Percentiles rank a stretch among this genome's conserved stretches.
Conservation (phyloP, 495 filamentous ascomycete genomes). For the Ramalina intermedia region DNA sequence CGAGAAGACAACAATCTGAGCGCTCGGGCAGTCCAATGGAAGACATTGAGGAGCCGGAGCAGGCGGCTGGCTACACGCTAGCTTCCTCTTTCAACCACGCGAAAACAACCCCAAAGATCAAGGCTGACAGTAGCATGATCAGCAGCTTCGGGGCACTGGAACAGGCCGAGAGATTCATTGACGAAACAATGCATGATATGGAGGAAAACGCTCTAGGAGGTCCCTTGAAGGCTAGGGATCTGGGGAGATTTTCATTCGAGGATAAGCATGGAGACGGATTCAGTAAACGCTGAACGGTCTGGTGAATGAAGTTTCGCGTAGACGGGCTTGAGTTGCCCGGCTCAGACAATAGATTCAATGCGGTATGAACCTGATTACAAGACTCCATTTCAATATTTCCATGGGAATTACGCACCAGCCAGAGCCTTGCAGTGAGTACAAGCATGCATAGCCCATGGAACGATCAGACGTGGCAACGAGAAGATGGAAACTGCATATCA, state of each 20-base stretch:
- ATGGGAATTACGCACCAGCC: too few species aligned
- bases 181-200: slow-evolving; percentile 2
- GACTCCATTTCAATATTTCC: too few species aligned
- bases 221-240: neutral
- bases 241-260: slow-evolving; percentile 9
- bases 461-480: too few species aligned
- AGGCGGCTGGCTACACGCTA: slow-evolving; percentile 39
- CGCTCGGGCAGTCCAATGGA: slow-evolving; percentile 18
- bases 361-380: too few species aligned
- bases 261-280: neutral
- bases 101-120: slow-evolving; percentile 35
- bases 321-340: too few species aligned
- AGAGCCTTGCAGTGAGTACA: too few species aligned
- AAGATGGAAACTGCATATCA: too few species aligned
- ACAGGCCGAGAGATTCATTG: slow-evolving; percentile 17
- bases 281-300: neutral
- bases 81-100: slow-evolving; percentile 39
- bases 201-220: neutral
- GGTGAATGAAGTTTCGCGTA: neutral
- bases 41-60: slow-evolving; percentile 23
- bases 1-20: slow-evolving; percentile 3
- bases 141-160: slow-evolving; percentile 2
- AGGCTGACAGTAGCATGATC: slow-evolving; percentile 1
- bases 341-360: too few species aligned
- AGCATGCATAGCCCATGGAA: too few species aligned